phyloP scores from a whole-genome alignment of 176 grass and related monocot genomes.

The Avena eriantha region DNA sequence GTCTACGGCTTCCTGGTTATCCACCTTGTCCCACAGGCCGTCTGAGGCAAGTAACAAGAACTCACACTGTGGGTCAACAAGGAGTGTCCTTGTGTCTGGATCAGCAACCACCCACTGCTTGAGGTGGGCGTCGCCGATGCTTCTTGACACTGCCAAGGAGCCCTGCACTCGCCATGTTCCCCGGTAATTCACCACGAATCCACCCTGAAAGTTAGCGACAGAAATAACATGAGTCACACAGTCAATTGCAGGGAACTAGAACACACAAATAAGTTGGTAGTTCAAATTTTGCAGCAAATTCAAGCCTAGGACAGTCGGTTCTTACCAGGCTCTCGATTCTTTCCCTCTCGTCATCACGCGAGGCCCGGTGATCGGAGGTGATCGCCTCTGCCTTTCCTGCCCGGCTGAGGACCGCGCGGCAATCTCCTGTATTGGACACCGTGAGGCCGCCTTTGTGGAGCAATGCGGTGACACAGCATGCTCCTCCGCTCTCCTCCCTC shows the following conservation, averaged over 20 bases:
- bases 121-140: slow-evolving; percentile 85
- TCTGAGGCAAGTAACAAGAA: slow-evolving; percentile 96
- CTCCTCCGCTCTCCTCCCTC: slow-evolving; percentile 68
- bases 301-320: not conserved
- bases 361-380: slow-evolving; percentile 79
- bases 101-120: slow-evolving; percentile 91
- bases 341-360: slow-evolving; percentile 76
- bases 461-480: slow-evolving; percentile 89
- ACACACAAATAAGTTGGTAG: not conserved
- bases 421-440: slow-evolving; percentile 90
- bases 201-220: slow-evolving; percentile 66
- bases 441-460: slow-evolving; percentile 65
- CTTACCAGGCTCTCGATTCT: slow-evolving; percentile 87
- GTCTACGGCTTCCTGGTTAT: slow-evolving; percentile 92
- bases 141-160: slow-evolving; percentile 83
- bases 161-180: slow-evolving; percentile 98
- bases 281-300: not conserved
- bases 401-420: slow-evolving; percentile 83
- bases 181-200: slow-evolving; percentile 75
- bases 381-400: slow-evolving; percentile 77
- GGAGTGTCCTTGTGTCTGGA: slow-evolving; percentile 71
- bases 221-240: slow-evolving; percentile 6
- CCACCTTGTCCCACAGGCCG: slow-evolving; percentile 93
- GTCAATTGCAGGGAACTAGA: not conserved
- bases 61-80: slow-evolving; percentile 68